phyloP scores from a whole-genome alignment of 805 yeast genomes.

The Wickerhamiella hasegawae region DNA sequence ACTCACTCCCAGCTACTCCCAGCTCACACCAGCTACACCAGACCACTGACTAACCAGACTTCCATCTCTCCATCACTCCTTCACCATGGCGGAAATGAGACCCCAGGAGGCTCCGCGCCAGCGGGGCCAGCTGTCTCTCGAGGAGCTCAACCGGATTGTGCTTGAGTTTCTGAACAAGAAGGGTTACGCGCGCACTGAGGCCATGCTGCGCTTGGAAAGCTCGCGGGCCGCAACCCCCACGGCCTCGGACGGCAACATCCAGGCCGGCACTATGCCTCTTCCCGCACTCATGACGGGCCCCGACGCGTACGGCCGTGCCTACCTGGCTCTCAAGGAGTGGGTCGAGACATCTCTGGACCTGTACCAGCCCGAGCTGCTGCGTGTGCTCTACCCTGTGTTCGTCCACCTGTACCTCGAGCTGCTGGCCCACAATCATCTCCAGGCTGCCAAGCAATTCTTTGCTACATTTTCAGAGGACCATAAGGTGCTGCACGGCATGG shows the following conservation, averaged over 20 bases:
- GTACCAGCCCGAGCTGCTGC: slow-evolving; percentile 71
- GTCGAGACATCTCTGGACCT: slow-evolving; percentile 80
- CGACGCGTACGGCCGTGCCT: slow-evolving; percentile 62
- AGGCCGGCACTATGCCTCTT: slow-evolving; percentile 10
- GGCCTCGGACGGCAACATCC: slow-evolving; percentile 20
- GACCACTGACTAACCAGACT: too few species aligned
- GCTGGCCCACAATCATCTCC: slow-evolving; percentile 42
- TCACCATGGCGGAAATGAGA: too few species aligned
- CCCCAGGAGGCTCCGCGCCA: slow-evolving; percentile 1
- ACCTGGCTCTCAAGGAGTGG: slow-evolving; percentile 70
- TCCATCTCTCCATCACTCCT: too few species aligned
- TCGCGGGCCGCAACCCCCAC: slow-evolving; percentile 18
- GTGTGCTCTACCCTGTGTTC: slow-evolving; percentile 82
- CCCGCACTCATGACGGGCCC: slow-evolving; percentile 30
- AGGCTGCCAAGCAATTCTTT: slow-evolving; percentile 54
- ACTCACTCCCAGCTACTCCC: too few species aligned
- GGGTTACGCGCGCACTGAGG: slow-evolving; percentile 89
- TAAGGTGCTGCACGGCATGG: slow-evolving; percentile 58
- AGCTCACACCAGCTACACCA: too few species aligned
- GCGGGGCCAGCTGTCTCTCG: slow-evolving; percentile 32
- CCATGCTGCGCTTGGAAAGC: slow-evolving; percentile 74
- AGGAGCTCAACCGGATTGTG: slow-evolving; percentile 82
- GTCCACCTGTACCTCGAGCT: slow-evolving; percentile 75
- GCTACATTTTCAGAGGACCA: slow-evolving; percentile 63
- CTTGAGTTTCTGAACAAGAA: slow-evolving; percentile 83